A percentile compares a stretch with the other conserved stretches of the same genome.
Evolutionary conservation across 1,284 basidiomycete species (phyloP).

Genomic region (Bjerkandera adusta): DNA sequence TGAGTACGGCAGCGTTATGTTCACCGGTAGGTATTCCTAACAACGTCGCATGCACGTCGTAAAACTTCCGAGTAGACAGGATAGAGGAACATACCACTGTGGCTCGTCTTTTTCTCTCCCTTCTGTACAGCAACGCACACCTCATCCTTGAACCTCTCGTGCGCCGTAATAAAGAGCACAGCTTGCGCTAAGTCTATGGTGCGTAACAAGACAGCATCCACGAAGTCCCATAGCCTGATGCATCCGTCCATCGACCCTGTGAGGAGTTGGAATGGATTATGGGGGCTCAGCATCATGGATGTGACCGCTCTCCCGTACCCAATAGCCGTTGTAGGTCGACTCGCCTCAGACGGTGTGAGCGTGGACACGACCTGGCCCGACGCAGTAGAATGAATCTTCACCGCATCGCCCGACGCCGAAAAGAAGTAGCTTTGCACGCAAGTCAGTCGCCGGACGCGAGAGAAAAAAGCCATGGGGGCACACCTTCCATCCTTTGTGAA

Average conservation of each 20-base stretch:
- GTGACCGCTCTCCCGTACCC: slow-evolving; percentile 65
- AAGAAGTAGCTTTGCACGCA: slow-evolving; percentile 77
- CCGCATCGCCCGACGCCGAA: slow-evolving; percentile 69
- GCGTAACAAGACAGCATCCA: slow-evolving; percentile 81
- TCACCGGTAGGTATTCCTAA: slow-evolving; percentile 30
- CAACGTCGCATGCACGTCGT: no score
- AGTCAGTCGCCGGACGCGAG: slow-evolving; percentile 2
- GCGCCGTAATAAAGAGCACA: slow-evolving; percentile 71
- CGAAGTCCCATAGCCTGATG: slow-evolving; percentile 91
- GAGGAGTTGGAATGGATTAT: slow-evolving; percentile 88
- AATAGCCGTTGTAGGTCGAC: slow-evolving; percentile 38
- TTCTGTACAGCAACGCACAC: slow-evolving; percentile 69
- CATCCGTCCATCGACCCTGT: slow-evolving; percentile 84
- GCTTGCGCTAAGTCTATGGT: slow-evolving; percentile 71
- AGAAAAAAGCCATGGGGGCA: slow-evolving; percentile 28
- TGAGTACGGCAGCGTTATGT: slow-evolving; percentile 56
- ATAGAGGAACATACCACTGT: slow-evolving; percentile 38
- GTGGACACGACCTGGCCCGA: slow-evolving; percentile 84
- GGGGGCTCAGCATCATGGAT: slow-evolving; percentile 76
- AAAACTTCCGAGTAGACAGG: slow-evolving; percentile 14
- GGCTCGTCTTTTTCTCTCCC: slow-evolving; percentile 44
- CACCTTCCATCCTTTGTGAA: slow-evolving; percentile 88
- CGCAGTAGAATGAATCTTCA: slow-evolving; percentile 79
- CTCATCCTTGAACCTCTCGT: slow-evolving; percentile 62
- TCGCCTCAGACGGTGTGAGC: slow-evolving; percentile 39